Evolutionary conservation across 805 yeast species (phyloP).

Genomic region (Zygotorulaspora danielsina): DNA sequence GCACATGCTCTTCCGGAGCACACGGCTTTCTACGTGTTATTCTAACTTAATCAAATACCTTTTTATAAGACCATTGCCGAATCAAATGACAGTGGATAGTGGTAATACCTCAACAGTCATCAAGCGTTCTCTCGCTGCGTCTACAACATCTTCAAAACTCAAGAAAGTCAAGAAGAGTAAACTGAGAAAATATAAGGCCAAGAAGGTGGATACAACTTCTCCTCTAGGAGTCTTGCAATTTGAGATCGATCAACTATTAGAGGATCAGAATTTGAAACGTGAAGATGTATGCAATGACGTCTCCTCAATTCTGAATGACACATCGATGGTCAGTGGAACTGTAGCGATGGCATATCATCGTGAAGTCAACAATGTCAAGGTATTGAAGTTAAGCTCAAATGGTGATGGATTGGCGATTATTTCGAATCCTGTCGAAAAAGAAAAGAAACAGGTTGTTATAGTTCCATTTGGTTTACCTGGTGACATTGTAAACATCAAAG

Average conservation of each 20-base stretch:
- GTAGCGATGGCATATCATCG: slow-evolving; percentile 52
- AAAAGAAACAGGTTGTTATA: slow-evolving; percentile 56
- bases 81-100: neutral
- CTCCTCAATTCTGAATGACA: slow-evolving; percentile 57
- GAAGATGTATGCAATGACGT: slow-evolving; percentile 63
- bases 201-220: slow-evolving; percentile 68
- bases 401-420: slow-evolving; percentile 85
- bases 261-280: slow-evolving; percentile 39
- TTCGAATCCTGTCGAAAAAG: slow-evolving; percentile 49
- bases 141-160: slow-evolving; percentile 4
- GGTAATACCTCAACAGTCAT: neutral
- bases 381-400: slow-evolving; percentile 60
- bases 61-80: neutral
- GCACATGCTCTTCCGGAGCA: neutral
- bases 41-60: neutral
- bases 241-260: slow-evolving; percentile 62
- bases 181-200: slow-evolving; percentile 53
- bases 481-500: slow-evolving; percentile 63
- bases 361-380: slow-evolving; percentile 50
- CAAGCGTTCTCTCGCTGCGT: slow-evolving; percentile 8
- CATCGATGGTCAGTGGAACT: slow-evolving; percentile 33
- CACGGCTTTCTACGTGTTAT: neutral
- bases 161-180: slow-evolving; percentile 36
- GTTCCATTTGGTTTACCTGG: slow-evolving; percentile 90
- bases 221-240: slow-evolving; percentile 73